These are phyloP conservation scores for Fusarium praegraminearum DNA, from an alignment of 2,329 filamentous ascomycete genomes.

Conservation along the genomic window DNA sequence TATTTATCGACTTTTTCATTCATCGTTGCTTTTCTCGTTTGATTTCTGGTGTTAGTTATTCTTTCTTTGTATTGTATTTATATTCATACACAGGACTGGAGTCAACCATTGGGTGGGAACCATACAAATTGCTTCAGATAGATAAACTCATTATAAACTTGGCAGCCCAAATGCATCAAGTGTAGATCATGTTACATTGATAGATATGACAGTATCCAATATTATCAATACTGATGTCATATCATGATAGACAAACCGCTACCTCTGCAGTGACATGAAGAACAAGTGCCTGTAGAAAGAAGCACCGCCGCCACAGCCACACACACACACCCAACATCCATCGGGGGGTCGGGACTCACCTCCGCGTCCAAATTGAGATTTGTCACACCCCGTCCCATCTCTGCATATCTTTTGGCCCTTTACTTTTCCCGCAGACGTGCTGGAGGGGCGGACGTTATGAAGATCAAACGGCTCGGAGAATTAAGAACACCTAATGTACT, in stretches of 20 bases:
- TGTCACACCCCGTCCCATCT: background rate
- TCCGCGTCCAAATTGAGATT: background rate
- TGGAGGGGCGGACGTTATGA: constrained; percentile 9
- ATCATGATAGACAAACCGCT: background rate
- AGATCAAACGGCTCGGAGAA: constrained; percentile 14
- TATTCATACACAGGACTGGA: background rate
- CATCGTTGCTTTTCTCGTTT: background rate
- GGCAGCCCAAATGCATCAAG: background rate
- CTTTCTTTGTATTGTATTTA: constrained; percentile 12
- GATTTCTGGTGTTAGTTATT: background rate
- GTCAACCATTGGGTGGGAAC: background rate
- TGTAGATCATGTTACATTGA: background rate
- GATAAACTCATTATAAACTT: background rate
- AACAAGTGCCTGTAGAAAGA: background rate
- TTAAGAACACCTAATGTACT: background rate
- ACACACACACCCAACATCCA: background rate
- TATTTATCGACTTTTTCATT: background rate
- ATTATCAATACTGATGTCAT: background rate
- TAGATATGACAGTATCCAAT: background rate
- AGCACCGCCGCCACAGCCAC: constrained; percentile 3
- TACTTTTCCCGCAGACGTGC: background rate
- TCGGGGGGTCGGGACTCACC: background rate
- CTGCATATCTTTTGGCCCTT: background rate
- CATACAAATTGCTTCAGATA: constrained; percentile 3
- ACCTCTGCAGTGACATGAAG: background rate